These are phyloP conservation scores for Tricholomella constricta DNA, from an alignment of 768 basidiomycete species.

Conservation along the genomic window DNA sequence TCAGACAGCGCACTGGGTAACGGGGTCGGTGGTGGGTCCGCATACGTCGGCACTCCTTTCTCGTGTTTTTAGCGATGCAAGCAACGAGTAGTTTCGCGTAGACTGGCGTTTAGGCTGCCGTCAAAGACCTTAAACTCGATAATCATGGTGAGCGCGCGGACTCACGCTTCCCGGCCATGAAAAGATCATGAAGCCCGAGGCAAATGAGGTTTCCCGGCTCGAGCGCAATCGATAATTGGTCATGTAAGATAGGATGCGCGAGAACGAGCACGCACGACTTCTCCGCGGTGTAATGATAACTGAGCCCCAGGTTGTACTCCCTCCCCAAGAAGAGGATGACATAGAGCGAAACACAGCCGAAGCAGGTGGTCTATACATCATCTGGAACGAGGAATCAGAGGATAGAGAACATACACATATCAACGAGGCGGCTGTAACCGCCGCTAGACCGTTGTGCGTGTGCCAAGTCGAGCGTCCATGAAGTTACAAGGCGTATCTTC, in stretches of 20 bases:
- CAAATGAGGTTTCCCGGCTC: constrained; percentile 46
- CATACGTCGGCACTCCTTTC: constrained; percentile 28
- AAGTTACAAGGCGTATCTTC: too few relatives aligned
- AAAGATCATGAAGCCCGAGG: constrained; percentile 49
- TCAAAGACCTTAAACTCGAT: background rate
- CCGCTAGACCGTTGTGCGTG: too few relatives aligned
- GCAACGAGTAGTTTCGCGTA: constrained; percentile 39
- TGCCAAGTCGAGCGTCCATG: too few relatives aligned
- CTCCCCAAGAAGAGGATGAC: too few relatives aligned
- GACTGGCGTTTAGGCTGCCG: constrained; percentile 20
- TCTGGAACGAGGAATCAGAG: too few relatives aligned
- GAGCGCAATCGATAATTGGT: too few relatives aligned
- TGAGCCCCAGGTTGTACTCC: too few relatives aligned
- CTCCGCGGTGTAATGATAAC: too few relatives aligned
- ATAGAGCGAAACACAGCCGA: too few relatives aligned
- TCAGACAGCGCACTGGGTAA: background rate
- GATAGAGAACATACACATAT: constrained; percentile 36
- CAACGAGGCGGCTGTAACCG: constrained; percentile 43
- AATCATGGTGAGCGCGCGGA: background rate
- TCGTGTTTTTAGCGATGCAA: constrained; percentile 34
- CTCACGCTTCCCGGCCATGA: constrained; percentile 49
- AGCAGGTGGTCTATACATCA: too few relatives aligned
- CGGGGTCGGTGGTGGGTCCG: constrained; percentile 13
- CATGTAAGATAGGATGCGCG: too few relatives aligned
- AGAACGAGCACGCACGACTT: too few relatives aligned